phyloP scores from a whole-genome alignment of 2,329 filamentous ascomycete species.

The Fusarium sp. region DNA sequence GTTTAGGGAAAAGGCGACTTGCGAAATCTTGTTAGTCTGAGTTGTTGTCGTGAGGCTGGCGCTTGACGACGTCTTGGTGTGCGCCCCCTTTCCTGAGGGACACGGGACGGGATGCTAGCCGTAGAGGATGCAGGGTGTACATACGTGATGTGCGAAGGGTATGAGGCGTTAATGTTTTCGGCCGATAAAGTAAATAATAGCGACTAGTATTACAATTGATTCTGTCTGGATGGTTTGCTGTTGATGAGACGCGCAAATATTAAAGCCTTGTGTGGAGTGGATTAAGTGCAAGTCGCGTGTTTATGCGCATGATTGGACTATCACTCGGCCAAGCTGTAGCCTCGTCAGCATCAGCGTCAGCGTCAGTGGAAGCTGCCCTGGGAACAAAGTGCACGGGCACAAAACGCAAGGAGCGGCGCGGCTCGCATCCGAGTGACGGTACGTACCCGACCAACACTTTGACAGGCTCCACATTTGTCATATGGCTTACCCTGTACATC shows the following conservation, averaged over 20 bases:
- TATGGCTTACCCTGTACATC: constrained; percentile 5
- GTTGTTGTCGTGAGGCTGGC: constrained; percentile 34
- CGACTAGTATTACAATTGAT: constrained; percentile 18
- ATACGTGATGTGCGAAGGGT: constrained; percentile 16
- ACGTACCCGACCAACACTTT: constrained; percentile 1
- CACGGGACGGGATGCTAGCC: constrained; percentile 19
- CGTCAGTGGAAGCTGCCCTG: constrained; percentile 7
- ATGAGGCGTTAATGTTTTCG: constrained; percentile 29
- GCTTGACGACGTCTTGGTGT: constrained; percentile 30
- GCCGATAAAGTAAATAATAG: constrained; percentile 8
- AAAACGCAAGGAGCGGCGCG: constrained; percentile 13
- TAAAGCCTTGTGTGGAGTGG: constrained; percentile 37
- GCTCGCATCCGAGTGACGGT: constrained; percentile 5
- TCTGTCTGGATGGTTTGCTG: constrained; percentile 17
- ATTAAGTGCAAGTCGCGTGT: constrained; percentile 36
- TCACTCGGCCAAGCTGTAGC: constrained; percentile 13
- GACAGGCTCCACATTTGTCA: neutral
- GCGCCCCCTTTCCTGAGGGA: constrained; percentile 28
- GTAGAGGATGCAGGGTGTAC: constrained; percentile 19
- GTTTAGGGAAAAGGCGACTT: constrained; percentile 28
- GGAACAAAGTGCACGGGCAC: constrained; percentile 10
- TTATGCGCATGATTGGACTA: constrained; percentile 32
- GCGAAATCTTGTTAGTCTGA: constrained; percentile 18
- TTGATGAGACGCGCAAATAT: constrained; percentile 31
- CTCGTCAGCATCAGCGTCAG: constrained; percentile 9